A percentile compares a stretch with the other conserved stretches of the same genome.
Conservation (phyloP, 116 monocot genomes). For the Iris pallida region DNA sequence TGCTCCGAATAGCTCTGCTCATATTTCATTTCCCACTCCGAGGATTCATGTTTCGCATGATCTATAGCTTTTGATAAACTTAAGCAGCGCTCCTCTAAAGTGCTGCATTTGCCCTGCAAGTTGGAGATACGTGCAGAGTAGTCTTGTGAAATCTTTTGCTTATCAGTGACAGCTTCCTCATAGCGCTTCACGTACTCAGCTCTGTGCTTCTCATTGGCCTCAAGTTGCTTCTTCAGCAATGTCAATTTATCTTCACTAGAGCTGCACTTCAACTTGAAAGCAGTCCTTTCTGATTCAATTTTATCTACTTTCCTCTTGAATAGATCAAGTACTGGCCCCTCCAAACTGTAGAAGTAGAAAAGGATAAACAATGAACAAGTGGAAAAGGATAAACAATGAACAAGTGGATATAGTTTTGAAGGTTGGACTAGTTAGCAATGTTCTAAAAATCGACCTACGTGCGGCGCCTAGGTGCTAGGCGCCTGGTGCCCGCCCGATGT, state of each 20-base stretch:
- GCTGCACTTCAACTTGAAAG: conserved; percentile 47
- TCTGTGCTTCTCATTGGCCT: conserved; percentile 74
- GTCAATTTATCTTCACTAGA: conserved; percentile 72
- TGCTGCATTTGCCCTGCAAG: conserved; percentile 70
- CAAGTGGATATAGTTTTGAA: too few relatives aligned
- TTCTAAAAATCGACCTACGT: too few relatives aligned
- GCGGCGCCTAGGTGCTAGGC: too few relatives aligned
- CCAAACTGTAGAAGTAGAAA: conserved; percentile 34
- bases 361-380: neutral
- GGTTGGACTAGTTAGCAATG: too few relatives aligned
- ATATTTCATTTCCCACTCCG: conserved; percentile 68
- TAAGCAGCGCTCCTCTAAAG: conserved; percentile 63
- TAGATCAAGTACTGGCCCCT: conserved; percentile 67
- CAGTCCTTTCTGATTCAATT: conserved; percentile 62
- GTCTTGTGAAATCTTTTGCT: conserved; percentile 64
- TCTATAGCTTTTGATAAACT: conserved; percentile 60
- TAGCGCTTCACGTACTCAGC: conserved; percentile 76
- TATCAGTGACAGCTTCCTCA: conserved; percentile 73
- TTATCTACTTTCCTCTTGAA: conserved; percentile 52
- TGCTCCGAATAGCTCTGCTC: conserved; percentile 36
- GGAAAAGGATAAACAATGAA: neutral
- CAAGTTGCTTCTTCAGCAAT: conserved; percentile 73
- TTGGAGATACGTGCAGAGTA: conserved; percentile 54
- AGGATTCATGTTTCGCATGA: conserved; percentile 41
- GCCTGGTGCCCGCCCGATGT: too few relatives aligned